Percentiles rank a stretch among this genome's conserved stretches.
These are phyloP conservation scores for Aspergillus hiratsukae DNA, from an alignment of 2,329 filamentous ascomycete genomes.

Conservation along the genomic window DNA sequence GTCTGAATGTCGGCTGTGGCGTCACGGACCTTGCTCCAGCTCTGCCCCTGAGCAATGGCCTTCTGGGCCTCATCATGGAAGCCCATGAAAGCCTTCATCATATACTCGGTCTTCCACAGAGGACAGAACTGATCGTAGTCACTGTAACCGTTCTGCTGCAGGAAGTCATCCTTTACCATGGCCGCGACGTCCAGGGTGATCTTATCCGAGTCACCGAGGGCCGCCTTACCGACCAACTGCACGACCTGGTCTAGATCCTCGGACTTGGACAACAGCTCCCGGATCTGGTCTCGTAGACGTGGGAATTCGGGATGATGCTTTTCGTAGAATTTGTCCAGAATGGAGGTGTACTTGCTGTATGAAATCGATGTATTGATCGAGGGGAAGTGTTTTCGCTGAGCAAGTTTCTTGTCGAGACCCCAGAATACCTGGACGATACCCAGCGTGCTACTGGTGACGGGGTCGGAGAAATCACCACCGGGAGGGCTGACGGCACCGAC, in stretches of 20 bases:
- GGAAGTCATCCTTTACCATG: conserved; percentile 94
- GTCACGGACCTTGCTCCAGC: conserved; percentile 89
- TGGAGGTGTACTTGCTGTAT: conserved; percentile 92
- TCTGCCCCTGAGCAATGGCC: conserved; percentile 83
- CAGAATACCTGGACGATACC: conserved; percentile 99
- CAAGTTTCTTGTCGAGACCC: conserved; percentile 99
- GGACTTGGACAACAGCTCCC: conserved; percentile 86
- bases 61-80: conserved; percentile 98
- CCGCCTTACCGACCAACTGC: conserved; percentile 95
- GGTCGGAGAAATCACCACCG: conserved; percentile 98
- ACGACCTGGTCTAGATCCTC: conserved; percentile 98
- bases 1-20: conserved; percentile 81
- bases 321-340: conserved; percentile 90
- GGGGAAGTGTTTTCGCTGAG: conserved; percentile 97
- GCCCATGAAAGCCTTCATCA: conserved; percentile 99
- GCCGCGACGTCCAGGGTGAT: conserved; percentile 91
- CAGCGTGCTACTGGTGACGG: conserved; percentile 87
- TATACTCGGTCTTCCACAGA: conserved; percentile 99
- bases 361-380: conserved; percentile 93
- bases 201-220: conserved; percentile 93
- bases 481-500: conserved; percentile 96
- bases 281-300: conserved; percentile 84
- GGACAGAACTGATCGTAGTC: conserved; percentile 99
- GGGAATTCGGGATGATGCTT: conserved; percentile 94
- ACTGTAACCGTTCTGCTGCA: conserved; percentile 98